Evolutionary conservation across 2,329 filamentous ascomycete species (phyloP).

Genomic region (Ophiosphaerella korrae): DNA sequence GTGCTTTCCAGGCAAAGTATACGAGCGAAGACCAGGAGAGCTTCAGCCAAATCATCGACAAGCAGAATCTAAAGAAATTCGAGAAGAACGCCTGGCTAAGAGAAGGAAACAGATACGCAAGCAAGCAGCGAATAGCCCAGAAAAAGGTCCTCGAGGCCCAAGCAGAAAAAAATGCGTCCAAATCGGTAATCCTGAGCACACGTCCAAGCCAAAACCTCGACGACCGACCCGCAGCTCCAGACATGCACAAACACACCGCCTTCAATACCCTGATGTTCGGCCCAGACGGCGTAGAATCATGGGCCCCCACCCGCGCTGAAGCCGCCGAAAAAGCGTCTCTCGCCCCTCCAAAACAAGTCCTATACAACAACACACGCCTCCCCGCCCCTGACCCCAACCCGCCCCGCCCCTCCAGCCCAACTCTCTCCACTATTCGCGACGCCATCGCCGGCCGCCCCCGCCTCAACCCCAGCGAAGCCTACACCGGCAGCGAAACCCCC

Average conservation of each 20-base stretch:
- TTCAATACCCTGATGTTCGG: conserved; percentile 88
- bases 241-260: conserved; percentile 69
- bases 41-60: conserved; percentile 90
- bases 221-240: conserved; percentile 78
- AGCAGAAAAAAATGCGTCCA: conserved; percentile 50
- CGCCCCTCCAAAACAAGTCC: conserved; percentile 75
- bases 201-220: conserved; percentile 66
- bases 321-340: conserved; percentile 71
- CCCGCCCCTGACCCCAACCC: conserved; percentile 51
- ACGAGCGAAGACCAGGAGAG: conserved; percentile 98
- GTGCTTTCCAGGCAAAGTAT: conserved; percentile 87
- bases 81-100: conserved; percentile 91
- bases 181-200: conserved; percentile 54
- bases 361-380: conserved; percentile 83
- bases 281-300: conserved; percentile 67
- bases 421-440: conserved; percentile 79
- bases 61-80: conserved; percentile 81
- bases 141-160: conserved; percentile 73
- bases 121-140: conserved; percentile 65
- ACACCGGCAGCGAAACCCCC: conserved; percentile 76
- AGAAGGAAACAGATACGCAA: conserved; percentile 79
- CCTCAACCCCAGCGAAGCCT: conserved; percentile 65
- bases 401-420: conserved; percentile 74
- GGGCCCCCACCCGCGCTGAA: conserved; percentile 65
- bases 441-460: conserved; percentile 77